These are phyloP conservation scores for Gentiana macrophylla DNA, from an alignment of 257 asterid genomes.

Conservation along the genomic window DNA sequence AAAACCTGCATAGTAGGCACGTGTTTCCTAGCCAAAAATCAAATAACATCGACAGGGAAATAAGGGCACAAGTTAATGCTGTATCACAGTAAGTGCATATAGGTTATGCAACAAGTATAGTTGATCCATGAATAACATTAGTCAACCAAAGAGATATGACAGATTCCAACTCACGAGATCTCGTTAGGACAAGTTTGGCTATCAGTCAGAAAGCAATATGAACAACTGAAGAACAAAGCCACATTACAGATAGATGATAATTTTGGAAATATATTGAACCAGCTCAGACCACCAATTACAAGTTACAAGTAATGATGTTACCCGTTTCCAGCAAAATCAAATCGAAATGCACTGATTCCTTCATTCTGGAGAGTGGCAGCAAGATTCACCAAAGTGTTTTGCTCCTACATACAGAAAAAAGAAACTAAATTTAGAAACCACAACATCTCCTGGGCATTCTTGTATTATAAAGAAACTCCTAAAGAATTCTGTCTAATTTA, in stretches of 20 bases:
- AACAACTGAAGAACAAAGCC: neutral
- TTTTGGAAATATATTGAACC: neutral
- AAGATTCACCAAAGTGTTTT: slow-evolving; percentile 25
- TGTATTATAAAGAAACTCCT: neutral
- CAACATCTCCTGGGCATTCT: neutral
- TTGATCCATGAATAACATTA: neutral
- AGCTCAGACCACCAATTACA: slow-evolving; percentile 1
- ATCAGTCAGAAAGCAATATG: neutral
- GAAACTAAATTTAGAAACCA: neutral
- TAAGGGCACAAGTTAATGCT: no score
- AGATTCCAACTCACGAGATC: neutral
- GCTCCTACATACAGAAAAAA: slow-evolving; percentile 19
- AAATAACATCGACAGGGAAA: no score
- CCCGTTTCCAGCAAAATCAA: slow-evolving; percentile 97
- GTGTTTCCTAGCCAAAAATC: no score
- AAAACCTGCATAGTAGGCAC: no score
- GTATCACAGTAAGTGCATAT: neutral
- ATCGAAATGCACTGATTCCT: slow-evolving; percentile 61
- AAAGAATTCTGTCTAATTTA: neutral
- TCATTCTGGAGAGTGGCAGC: slow-evolving; percentile 53
- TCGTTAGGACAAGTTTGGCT: neutral
- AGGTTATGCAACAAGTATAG: neutral
- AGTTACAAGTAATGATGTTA: slow-evolving; percentile 8
- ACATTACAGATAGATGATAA: neutral
- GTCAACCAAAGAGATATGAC: neutral